Conservation (phyloP, 306 rosid species). For the Comarum palustre region DNA sequence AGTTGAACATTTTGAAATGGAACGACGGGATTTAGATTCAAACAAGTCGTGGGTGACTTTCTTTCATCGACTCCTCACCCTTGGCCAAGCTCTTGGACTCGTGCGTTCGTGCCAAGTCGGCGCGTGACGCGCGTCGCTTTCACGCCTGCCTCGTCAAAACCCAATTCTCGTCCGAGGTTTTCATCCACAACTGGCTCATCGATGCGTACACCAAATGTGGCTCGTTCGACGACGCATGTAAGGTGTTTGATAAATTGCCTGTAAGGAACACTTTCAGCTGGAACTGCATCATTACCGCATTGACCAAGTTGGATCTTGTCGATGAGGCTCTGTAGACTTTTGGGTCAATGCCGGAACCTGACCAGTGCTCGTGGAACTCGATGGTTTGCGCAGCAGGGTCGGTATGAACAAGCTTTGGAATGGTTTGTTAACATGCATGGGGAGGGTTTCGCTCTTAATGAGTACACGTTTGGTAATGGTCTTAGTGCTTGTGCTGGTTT, state of each 20-base stretch:
- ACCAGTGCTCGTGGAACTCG: slow-evolving; percentile 32
- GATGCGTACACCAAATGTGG: slow-evolving; percentile 26
- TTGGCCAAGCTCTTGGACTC: not conserved
- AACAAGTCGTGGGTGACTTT: slow-evolving; percentile 21
- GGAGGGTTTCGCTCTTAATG: slow-evolving; percentile 25
- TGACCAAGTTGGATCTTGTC: slow-evolving; percentile 18
- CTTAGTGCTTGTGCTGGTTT: slow-evolving; percentile 30
- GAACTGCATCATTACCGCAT: slow-evolving; percentile 21
- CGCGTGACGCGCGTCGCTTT: no score
- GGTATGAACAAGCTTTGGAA: no score
- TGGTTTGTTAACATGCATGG: slow-evolving; percentile 20
- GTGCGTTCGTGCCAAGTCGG: no score
- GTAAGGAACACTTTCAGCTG: slow-evolving; percentile 26
- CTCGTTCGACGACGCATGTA: slow-evolving; percentile 24
- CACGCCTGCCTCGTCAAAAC: slow-evolving; percentile 22
- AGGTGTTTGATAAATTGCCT: slow-evolving; percentile 29
- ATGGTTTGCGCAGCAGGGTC: slow-evolving; percentile 14
- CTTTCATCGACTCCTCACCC: slow-evolving; percentile 27
- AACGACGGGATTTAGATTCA: no score
- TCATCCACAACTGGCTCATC: slow-evolving; percentile 22
- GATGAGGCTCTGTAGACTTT: slow-evolving; percentile 26
- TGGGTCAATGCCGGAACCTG: slow-evolving; percentile 14
- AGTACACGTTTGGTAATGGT: slow-evolving; percentile 23
- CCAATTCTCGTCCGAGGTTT: slow-evolving; percentile 13
- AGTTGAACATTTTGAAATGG: no score